These are phyloP conservation scores for Nicotiana sylvestris DNA, from an alignment of 257 asterid species.

Conservation along the genomic window DNA sequence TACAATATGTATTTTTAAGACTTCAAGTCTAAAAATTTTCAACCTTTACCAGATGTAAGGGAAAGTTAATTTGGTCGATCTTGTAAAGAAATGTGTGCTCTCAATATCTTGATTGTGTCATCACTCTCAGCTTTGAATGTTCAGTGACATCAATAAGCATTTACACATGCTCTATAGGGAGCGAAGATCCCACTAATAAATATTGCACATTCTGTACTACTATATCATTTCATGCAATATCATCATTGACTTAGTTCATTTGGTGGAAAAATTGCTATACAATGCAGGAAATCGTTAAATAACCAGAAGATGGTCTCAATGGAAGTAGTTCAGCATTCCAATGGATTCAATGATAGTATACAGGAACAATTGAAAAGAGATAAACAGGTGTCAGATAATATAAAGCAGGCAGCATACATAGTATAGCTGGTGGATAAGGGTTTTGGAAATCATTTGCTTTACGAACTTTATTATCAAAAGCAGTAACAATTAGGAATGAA, in stretches of 20 bases:
- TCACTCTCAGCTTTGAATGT: not conserved
- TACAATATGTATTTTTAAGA: not conserved
- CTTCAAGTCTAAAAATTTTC: not conserved
- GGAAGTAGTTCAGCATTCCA: not conserved
- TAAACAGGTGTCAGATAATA: not conserved
- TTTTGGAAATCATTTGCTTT: not conserved
- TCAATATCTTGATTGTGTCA: not conserved
- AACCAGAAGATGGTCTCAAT: not conserved
- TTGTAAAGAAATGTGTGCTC: not conserved
- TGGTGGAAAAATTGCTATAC: not conserved
- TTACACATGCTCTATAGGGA: not conserved
- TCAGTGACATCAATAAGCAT: not conserved
- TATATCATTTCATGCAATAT: not conserved
- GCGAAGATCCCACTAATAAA: not conserved
- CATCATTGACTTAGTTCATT: not conserved
- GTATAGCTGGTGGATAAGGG: not conserved
- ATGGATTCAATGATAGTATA: not conserved
- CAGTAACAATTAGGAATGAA: conserved; percentile 10
- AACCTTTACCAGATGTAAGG: not conserved
- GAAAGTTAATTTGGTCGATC: not conserved
- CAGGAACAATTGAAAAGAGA: not conserved
- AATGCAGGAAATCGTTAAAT: not conserved
- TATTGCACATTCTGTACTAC: not conserved
- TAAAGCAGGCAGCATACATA: not conserved
- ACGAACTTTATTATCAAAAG: not conserved